phyloP scores from a whole-genome alignment of 495 filamentous ascomycete species.

The Amphirosellinia nigrospora region DNA sequence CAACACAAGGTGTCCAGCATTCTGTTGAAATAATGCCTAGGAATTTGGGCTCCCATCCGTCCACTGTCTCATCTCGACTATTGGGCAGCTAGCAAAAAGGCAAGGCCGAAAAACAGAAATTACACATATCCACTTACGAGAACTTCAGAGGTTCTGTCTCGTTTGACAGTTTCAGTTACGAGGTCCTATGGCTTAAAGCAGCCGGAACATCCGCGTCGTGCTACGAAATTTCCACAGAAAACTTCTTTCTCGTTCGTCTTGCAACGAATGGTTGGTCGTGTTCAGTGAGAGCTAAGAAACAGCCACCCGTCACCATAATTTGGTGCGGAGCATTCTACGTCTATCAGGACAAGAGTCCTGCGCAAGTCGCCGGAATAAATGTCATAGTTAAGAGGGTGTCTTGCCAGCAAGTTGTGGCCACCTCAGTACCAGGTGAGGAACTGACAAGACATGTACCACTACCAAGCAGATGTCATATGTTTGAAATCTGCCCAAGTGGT shows the following conservation, averaged over 20 bases:
- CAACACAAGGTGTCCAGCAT: not conserved
- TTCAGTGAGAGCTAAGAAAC: too few species aligned
- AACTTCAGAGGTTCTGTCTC: not conserved
- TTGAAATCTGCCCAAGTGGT: too few species aligned
- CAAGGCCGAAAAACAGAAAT: not conserved
- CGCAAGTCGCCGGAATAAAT: too few species aligned
- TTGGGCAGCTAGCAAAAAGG: not conserved
- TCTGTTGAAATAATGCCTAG: not conserved
- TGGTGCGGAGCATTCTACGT: too few species aligned
- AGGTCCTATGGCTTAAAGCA: not conserved
- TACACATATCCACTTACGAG: not conserved
- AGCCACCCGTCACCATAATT: too few species aligned
- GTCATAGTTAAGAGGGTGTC: too few species aligned
- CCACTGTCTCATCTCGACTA: not conserved
- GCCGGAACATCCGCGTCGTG: not conserved
- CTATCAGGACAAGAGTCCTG: too few species aligned
- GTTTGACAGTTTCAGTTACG: not conserved
- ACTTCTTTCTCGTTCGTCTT: not conserved
- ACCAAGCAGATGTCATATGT: too few species aligned
- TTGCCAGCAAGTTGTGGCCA: too few species aligned
- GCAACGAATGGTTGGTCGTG: not conserved
- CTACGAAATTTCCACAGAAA: not conserved
- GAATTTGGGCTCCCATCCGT: not conserved
- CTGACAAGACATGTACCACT: too few species aligned
- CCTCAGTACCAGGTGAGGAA: too few species aligned